These are phyloP conservation scores for Batrachochytrium dendrobatidis DNA, from an alignment of 371 early-diverging fungal genomes.

Conservation along the genomic window DNA sequence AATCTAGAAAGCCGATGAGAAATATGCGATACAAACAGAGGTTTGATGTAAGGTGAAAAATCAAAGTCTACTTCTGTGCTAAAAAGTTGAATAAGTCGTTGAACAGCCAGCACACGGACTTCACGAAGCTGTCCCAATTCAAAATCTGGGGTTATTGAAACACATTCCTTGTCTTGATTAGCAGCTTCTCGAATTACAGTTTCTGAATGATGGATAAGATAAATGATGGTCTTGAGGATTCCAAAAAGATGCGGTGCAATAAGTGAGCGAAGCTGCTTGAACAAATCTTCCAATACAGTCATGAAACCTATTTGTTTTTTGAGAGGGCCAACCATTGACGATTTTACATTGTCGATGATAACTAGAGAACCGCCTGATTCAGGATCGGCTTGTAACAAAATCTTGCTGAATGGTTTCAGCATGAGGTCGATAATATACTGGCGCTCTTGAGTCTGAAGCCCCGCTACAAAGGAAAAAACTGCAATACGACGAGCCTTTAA, in stretches of 20 bases:
- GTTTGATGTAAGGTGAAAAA: constrained; percentile 64
- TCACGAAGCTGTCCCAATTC: constrained; percentile 35
- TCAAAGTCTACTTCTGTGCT: constrained; percentile 56
- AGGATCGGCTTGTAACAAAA: constrained; percentile 3
- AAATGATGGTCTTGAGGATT: constrained; percentile 53
- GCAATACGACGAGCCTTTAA: constrained; percentile 66
- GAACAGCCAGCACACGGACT: constrained; percentile 61
- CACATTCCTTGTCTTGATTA: constrained; percentile 17
- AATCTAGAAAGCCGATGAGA: constrained; percentile 62
- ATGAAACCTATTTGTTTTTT: constrained; percentile 76
- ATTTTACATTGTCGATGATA: constrained; percentile 15
- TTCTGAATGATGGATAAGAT: constrained; percentile 53
- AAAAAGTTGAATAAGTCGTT: constrained; percentile 72
- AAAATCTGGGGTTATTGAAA: constrained; percentile 12
- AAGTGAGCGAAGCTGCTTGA: constrained; percentile 71
- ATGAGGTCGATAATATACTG: constrained; percentile 68
- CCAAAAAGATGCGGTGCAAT: constrained; percentile 61
- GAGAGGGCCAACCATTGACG: constrained; percentile 34
- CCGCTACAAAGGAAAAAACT: constrained; percentile 68
- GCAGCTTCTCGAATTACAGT: neutral
- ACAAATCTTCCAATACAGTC: constrained; percentile 65
- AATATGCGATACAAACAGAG: constrained; percentile 65
- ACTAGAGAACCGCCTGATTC: neutral
- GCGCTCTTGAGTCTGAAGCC: constrained; percentile 58
- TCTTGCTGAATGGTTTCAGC: constrained; percentile 59